Base-by-base conservation (phyloP, 345 rosid species). In the Euphorbia lathyris region DNA sequence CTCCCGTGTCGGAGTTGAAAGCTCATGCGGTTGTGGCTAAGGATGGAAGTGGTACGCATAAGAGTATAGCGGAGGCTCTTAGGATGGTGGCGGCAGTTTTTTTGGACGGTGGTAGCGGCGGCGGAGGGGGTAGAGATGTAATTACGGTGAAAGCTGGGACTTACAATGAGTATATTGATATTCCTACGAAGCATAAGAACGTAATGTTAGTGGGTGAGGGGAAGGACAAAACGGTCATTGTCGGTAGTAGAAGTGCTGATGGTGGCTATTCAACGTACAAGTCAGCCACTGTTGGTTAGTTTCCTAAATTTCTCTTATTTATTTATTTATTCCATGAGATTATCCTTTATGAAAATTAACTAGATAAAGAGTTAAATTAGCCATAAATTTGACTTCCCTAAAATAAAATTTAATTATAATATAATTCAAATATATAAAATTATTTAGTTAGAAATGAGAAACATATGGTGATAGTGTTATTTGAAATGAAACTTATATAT, bases 201-300 rank as follows among this genome's bases (percentile, higher is more conserved):
- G 82, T 87, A 10, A 80, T 85, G 88, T 70, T 87, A 62, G 76
- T 82, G 45, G 91, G 91, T 20, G 91, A 87, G 19, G 91, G 89
- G 2, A 87, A 81, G 80, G 88, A 83, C 1, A 77, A 73, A 70
- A 81, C 85, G 9, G 76, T 87, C 66, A 82, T 87, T 63, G 73
- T 75, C 0, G 84, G 82, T 16, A 77, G 66, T 43, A 68, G 79
- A 43, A 87, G 77, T 52, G 65, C 67, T 16, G 75, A 63, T 5
- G 86, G 71, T 13, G 89, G 87, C 9, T 87, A 63, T 67, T 73
- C 86, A 34, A 85, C 89, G 56, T 82, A 57, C 78, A 56, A 72
- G 48, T 51, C 87, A 20, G 86, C 90, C 60, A 86, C 90, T 36
- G 87, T 86, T 63, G 84, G 87, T 86, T 56, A 78, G 74, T 63